Evolutionary conservation across 805 yeast genomes (phyloP).

Genomic region (Candida sonorensis): DNA sequence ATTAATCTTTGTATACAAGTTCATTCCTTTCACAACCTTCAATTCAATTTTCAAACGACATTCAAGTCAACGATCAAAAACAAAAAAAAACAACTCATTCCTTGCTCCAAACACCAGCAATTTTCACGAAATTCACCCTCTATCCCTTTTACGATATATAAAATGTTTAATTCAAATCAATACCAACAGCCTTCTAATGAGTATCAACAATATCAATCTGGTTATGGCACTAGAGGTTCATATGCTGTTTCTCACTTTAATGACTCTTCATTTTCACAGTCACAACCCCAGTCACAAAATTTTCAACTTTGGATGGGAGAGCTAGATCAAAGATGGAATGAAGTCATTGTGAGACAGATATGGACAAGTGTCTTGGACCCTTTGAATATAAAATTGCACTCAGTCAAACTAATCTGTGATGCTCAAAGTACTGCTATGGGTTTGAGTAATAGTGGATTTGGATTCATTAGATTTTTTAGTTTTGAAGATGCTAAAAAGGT

Average conservation of each 20-base stretch:
- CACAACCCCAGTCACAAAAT: constrained; percentile 38
- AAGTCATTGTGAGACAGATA: constrained; percentile 51
- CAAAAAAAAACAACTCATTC: too few species aligned
- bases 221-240: constrained; percentile 5
- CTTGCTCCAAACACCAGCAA: too few species aligned
- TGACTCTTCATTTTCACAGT: constrained; percentile 10
- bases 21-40: too few species aligned
- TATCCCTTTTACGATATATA: too few species aligned
- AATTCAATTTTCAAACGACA: too few species aligned
- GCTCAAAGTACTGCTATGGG: constrained; percentile 31
- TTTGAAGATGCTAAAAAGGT: constrained; percentile 60
- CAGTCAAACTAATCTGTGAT: constrained; percentile 66
- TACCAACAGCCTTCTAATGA: constrained; percentile 3
- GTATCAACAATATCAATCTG: constrained; percentile 4
- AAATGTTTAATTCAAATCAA: constrained; percentile 11
- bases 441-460: constrained; percentile 58
- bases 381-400: constrained; percentile 51
- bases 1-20: too few species aligned
- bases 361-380: constrained; percentile 49
- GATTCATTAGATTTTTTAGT: constrained; percentile 70
- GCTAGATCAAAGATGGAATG: constrained; percentile 80
- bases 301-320: constrained; percentile 99
- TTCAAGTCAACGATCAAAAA: too few species aligned
- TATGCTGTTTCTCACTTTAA: constrained; percentile 2
- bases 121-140: background rate